A percentile compares a stretch with the other conserved stretches of the same genome.
Evolutionary conservation across 106 monocot genomes (phyloP).

Genomic region (Phalaenopsis equestris): DNA sequence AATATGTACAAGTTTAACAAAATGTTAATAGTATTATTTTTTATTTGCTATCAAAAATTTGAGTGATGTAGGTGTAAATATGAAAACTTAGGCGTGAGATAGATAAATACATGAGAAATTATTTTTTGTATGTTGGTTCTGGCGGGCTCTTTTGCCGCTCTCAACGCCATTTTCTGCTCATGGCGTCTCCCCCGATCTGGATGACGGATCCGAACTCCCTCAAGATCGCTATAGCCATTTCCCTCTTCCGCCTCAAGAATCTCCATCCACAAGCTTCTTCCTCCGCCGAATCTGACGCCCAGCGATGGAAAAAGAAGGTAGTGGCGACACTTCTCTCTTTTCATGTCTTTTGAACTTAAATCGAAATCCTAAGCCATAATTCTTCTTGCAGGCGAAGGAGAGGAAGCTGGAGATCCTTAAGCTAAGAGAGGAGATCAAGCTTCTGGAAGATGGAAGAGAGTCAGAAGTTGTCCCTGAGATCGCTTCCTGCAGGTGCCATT

Average conservation of each 20-base stretch:
- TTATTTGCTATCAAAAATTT: no score
- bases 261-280: constrained; percentile 10
- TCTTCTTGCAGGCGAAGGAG: constrained; percentile 62
- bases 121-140: no score
- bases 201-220: constrained; percentile 19
- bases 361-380: constrained; percentile 1
- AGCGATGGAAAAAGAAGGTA: constrained; percentile 78
- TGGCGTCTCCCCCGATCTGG: neutral
- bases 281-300: constrained; percentile 22
- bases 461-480: constrained; percentile 33
- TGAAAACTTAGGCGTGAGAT: no score
- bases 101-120: no score
- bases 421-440: constrained; percentile 73
- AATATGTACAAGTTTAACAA: no score
- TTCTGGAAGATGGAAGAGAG: constrained; percentile 54
- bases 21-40: no score
- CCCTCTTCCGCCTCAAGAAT: constrained; percentile 58
- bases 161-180: neutral
- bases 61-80: no score
- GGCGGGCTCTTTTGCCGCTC: neutral
- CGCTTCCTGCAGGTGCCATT: constrained; percentile 77
- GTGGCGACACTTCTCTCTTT: neutral
- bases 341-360: neutral
- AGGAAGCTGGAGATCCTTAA: constrained; percentile 70
- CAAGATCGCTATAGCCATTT: constrained; percentile 66